A percentile compares a stretch with the other conserved stretches of the same genome.
Evolutionary conservation across 257 asterid genomes (phyloP).

Genomic region (Lycium ferocissimum): DNA sequence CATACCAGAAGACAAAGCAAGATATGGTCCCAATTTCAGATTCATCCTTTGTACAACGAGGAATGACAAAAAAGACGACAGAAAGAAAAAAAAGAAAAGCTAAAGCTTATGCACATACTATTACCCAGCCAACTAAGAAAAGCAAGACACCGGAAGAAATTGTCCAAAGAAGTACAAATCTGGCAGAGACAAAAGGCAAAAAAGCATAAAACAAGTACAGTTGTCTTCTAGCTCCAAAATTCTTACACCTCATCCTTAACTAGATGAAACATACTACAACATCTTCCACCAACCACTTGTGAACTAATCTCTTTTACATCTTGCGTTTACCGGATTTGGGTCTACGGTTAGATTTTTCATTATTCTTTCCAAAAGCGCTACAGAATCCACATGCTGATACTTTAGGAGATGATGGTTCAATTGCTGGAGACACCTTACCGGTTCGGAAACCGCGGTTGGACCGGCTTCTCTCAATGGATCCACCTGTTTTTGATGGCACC

Average conservation of each 20-base stretch:
- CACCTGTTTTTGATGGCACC: constrained; percentile 36
- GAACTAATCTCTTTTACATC: constrained; percentile 32
- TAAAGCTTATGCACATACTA: constrained; percentile 35
- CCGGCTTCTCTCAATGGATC: constrained; percentile 60
- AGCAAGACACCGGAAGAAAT: constrained; percentile 23
- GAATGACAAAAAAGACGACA: not conserved
- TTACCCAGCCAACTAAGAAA: constrained; percentile 4
- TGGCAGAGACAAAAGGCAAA: not conserved
- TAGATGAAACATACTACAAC: constrained; percentile 29
- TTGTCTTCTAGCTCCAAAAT: constrained; percentile 39
- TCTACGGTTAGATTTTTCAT: constrained; percentile 43
- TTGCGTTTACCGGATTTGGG: constrained; percentile 49
- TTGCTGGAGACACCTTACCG: constrained; percentile 56
- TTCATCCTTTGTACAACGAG: constrained; percentile 23
- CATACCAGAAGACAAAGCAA: constrained; percentile 17
- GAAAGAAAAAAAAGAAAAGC: not conserved
- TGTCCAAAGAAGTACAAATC: constrained; percentile 5
- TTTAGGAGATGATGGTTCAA: constrained; percentile 62
- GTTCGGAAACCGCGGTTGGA: constrained; percentile 51
- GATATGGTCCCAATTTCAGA: constrained; percentile 11
- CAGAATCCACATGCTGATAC: constrained; percentile 62
- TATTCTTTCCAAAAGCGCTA: constrained; percentile 50
- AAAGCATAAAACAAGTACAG: constrained; percentile 25
- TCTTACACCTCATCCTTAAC: constrained; percentile 41
- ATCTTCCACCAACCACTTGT: constrained; percentile 29